Evolutionary conservation across 352 stramenopile genomes (phyloP).

Genomic region (Phytophthora fragariae): DNA sequence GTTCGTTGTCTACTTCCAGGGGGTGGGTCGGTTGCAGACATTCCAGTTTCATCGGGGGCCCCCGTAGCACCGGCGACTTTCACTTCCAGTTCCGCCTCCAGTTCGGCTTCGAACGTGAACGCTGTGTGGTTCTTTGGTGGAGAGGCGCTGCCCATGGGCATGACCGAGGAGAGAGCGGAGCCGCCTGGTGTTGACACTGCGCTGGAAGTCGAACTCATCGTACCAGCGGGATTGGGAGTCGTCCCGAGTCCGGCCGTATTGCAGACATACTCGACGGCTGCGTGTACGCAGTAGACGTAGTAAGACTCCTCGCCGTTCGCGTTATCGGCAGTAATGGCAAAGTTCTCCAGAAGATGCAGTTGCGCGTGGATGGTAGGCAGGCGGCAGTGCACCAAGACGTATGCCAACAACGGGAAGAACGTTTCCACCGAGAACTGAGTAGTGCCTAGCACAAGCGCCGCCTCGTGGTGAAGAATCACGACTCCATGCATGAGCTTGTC

Average conservation of each 20-base stretch:
- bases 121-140: conserved; percentile 19
- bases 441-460: conserved; percentile 85
- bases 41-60: conserved; percentile 14
- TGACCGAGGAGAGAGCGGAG: conserved; percentile 22
- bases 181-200: conserved; percentile 32
- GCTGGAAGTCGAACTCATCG: conserved; percentile 29
- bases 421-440: conserved; percentile 89
- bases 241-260: conserved; percentile 59
- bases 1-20: conserved; percentile 17
- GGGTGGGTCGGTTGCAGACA: background rate
- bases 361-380: conserved; percentile 81
- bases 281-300: conserved; percentile 90
- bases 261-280: conserved; percentile 86
- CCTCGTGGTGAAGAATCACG: conserved; percentile 84
- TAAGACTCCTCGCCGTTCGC: conserved; percentile 90
- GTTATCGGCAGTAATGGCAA: conserved; percentile 80
- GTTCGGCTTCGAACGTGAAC: conserved; percentile 29
- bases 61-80: conserved; percentile 9
- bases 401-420: conserved; percentile 87
- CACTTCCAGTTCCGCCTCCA: conserved; percentile 23
- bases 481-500: conserved; percentile 89
- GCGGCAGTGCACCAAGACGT: conserved; percentile 80
- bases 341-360: conserved; percentile 86
- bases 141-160: conserved; percentile 30
- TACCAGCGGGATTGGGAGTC: conserved; percentile 4